Evolutionary conservation across 2,329 filamentous ascomycete genomes (phyloP).

Genomic region (Talaromyces sp.): DNA sequence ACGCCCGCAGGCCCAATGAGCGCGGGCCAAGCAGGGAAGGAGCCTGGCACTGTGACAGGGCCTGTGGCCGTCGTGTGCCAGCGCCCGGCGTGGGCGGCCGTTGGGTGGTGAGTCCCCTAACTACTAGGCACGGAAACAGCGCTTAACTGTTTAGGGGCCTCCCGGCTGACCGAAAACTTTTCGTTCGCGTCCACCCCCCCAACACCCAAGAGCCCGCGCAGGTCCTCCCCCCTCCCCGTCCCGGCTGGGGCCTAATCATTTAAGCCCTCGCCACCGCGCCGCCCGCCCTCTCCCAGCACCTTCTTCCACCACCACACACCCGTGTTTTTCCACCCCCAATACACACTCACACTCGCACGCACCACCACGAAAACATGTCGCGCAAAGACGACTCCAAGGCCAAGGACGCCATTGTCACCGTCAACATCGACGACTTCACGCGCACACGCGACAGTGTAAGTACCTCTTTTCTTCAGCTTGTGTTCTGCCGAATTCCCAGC

Average conservation of each 20-base stretch:
- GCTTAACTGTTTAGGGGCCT: slow-evolving; percentile 12
- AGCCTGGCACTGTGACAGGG: neutral
- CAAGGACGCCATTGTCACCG: slow-evolving; percentile 30
- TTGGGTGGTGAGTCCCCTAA: neutral
- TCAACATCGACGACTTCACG: slow-evolving; percentile 68
- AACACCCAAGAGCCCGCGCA: neutral
- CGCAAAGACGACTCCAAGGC: slow-evolving; percentile 32
- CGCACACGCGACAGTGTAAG: slow-evolving; percentile 78
- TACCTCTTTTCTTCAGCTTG: slow-evolving; percentile 16
- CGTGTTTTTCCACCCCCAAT: slow-evolving; percentile 18
- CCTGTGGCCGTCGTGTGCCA: neutral
- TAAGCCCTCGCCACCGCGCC: neutral
- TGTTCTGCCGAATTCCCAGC: neutral
- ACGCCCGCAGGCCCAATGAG: slow-evolving; percentile 1
- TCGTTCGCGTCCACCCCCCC: slow-evolving; percentile 17
- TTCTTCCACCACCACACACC: slow-evolving; percentile 36
- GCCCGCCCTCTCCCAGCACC: neutral
- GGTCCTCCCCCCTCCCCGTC: neutral
- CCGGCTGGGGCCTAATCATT: slow-evolving; percentile 2
- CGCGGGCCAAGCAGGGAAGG: slow-evolving; percentile 4
- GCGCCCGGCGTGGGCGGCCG: neutral
- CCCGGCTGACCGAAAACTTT: slow-evolving; percentile 2
- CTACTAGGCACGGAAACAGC: neutral
- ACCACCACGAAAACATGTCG: slow-evolving; percentile 29
- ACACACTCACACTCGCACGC: neutral